phyloP scores from a whole-genome alignment of 805 yeast genomes.

The Henningerozyma blattae region DNA sequence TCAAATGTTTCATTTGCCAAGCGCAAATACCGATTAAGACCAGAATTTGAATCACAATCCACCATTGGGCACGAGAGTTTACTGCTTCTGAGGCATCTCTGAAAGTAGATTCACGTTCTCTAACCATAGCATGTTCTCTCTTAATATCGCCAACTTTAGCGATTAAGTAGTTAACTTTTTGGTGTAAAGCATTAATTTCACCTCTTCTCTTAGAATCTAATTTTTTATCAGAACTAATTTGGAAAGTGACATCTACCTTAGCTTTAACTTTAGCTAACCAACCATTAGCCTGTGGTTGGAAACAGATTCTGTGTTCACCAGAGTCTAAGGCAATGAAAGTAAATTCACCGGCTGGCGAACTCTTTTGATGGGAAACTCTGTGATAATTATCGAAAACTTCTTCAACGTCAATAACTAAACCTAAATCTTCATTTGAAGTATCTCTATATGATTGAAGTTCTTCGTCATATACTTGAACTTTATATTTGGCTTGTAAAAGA shows the following conservation, averaged over 20 bases:
- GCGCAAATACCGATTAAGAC: slow-evolving; percentile 57
- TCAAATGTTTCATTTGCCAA: slow-evolving; percentile 65
- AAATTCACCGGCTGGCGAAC: slow-evolving; percentile 53
- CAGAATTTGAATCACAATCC: slow-evolving; percentile 58
- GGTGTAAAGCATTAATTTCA: slow-evolving; percentile 43
- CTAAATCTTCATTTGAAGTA: slow-evolving; percentile 25
- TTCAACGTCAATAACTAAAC: slow-evolving; percentile 34
- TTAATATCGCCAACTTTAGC: slow-evolving; percentile 47
- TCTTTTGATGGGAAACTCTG: slow-evolving; percentile 59
- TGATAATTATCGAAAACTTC: slow-evolving; percentile 71
- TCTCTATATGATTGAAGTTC: slow-evolving; percentile 24
- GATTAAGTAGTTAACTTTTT: slow-evolving; percentile 42
- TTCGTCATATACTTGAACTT: slow-evolving; percentile 33
- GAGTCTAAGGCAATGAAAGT: slow-evolving; percentile 62
- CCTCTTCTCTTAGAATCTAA: slow-evolving; percentile 58
- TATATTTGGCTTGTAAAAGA: slow-evolving; percentile 37
- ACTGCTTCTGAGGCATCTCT: slow-evolving; percentile 64
- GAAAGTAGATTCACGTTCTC: slow-evolving; percentile 64
- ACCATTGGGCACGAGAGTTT: slow-evolving; percentile 56
- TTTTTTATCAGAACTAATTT: slow-evolving; percentile 50
- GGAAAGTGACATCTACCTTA: slow-evolving; percentile 51
- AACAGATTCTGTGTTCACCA: slow-evolving; percentile 71
- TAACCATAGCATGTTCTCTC: slow-evolving; percentile 54
- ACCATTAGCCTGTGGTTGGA: slow-evolving; percentile 39
- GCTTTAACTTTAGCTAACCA: slow-evolving; percentile 52